Percentiles rank a stretch among this genome's conserved stretches.
Evolutionary conservation across 306 rosid genomes (phyloP).

Genomic region (Dalbergia cultrata): DNA sequence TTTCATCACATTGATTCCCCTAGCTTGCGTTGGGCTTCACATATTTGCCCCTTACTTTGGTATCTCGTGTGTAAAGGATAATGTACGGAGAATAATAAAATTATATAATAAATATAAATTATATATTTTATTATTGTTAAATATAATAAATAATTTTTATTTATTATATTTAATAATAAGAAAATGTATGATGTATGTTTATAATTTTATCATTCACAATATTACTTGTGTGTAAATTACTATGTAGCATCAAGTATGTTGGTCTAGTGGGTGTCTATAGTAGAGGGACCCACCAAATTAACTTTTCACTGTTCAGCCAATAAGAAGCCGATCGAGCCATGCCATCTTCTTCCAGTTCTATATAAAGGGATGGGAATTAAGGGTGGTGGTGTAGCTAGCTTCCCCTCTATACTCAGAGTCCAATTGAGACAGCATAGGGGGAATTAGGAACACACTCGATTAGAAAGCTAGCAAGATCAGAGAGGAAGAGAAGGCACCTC

Average conservation of each 20-base stretch:
- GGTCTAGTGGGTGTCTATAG: neutral
- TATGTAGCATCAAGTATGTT: neutral
- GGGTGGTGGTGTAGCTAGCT: neutral
- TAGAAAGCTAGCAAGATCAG: neutral
- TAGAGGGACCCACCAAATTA: constrained; percentile 2
- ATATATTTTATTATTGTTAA: no score
- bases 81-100: no score
- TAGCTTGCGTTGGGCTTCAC: neutral
- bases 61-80: neutral
- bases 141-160: no score
- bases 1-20: neutral
- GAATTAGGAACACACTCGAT: neutral
- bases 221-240: neutral
- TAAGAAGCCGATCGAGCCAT: neutral
- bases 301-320: constrained; percentile 18
- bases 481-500: neutral
- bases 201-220: no score
- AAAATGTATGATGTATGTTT: no score
- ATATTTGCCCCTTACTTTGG: neutral
- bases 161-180: no score
- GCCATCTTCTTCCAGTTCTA: neutral
- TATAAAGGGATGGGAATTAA: constrained; percentile 17
- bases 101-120: no score
- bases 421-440: neutral
- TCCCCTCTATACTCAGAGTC: neutral